Evolutionary conservation across 169 alveolate genomes (phyloP).

Genomic region (Cryptosporidium parvum): DNA sequence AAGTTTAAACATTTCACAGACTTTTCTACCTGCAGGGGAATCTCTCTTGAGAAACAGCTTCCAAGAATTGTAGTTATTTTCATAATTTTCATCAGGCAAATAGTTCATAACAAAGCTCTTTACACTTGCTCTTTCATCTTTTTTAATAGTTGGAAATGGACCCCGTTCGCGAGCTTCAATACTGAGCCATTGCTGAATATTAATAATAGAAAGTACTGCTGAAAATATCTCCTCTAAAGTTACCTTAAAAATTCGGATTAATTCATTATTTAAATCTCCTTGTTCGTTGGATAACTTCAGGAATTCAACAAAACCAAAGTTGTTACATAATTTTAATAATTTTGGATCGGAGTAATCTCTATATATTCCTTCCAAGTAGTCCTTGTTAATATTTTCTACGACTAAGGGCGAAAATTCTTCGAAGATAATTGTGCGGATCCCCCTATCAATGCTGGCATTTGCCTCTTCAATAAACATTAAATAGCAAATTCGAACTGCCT

Average conservation of each 20-base stretch:
- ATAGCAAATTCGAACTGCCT: background rate
- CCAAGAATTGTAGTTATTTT: conserved; percentile 36
- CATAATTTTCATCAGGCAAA: conserved; percentile 60
- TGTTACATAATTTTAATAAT: conserved; percentile 5
- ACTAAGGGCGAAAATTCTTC: conserved; percentile 42
- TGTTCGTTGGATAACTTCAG: background rate
- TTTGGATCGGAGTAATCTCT: conserved; percentile 61
- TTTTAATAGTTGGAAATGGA: conserved; percentile 66
- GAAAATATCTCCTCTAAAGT: conserved; percentile 55
- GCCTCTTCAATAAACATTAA: conserved; percentile 37
- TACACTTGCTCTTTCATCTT: conserved; percentile 25
- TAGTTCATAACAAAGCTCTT: conserved; percentile 55
- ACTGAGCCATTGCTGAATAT: conserved; percentile 71
- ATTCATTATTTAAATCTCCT: background rate
- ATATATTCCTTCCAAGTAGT: conserved; percentile 37
- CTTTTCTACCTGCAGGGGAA: conserved; percentile 66
- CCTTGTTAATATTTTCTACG: conserved; percentile 18
- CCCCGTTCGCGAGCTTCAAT: conserved; percentile 66
- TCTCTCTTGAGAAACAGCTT: conserved; percentile 47
- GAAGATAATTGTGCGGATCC: conserved; percentile 31
- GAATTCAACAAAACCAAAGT: background rate
- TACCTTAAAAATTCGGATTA: conserved; percentile 31
- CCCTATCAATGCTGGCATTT: conserved; percentile 56
- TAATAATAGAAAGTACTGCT: conserved; percentile 49
- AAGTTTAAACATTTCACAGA: conserved; percentile 49